phyloP scores from a whole-genome alignment of 768 basidiomycete genomes.

The Daedaleopsis sinensis region DNA sequence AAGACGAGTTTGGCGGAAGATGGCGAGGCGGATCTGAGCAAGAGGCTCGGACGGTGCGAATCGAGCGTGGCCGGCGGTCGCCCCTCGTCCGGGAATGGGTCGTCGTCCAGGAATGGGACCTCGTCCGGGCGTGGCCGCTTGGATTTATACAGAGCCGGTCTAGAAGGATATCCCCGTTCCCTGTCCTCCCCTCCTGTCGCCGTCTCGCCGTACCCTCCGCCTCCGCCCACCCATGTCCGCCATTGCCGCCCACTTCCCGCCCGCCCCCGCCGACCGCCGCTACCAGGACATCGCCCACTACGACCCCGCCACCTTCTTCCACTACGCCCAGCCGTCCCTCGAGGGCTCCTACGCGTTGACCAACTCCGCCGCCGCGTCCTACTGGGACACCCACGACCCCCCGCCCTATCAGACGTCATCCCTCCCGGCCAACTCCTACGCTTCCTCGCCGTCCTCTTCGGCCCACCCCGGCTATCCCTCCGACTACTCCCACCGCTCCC shows the following conservation, averaged over 20 bases:
- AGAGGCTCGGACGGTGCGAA: constrained; percentile 1
- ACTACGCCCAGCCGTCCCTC: constrained; percentile 14
- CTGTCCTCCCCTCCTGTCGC: constrained; percentile 6
- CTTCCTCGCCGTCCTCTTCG: constrained; percentile 2
- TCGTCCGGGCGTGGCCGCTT: too few relatives aligned
- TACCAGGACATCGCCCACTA: constrained; percentile 11
- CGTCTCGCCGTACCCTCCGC: constrained; percentile 5
- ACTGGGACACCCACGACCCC: constrained; percentile 14
- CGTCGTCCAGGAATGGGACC: too few relatives aligned
- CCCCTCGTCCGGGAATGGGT: neutral
- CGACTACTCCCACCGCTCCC: constrained; percentile 11
- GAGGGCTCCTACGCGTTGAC: constrained; percentile 7
- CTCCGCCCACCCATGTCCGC: constrained; percentile 12
- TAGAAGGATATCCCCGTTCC: constrained; percentile 4
- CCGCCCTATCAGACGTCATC: constrained; percentile 10
- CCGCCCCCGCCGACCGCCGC: constrained; percentile 14
- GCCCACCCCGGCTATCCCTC: constrained; percentile 5
- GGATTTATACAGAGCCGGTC: constrained; percentile 6
- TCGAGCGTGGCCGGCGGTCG: neutral
- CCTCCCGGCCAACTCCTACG: neutral
- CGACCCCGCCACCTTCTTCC: constrained; percentile 17
- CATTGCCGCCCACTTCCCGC: constrained; percentile 16
- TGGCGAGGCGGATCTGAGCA: constrained; percentile 5
- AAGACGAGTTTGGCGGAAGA: neutral
- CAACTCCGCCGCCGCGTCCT: constrained; percentile 2